Evolutionary conservation across 225 moss, liverwort and hornwort genomes (phyloP).

Genomic region (Sphagnum contortum): DNA sequence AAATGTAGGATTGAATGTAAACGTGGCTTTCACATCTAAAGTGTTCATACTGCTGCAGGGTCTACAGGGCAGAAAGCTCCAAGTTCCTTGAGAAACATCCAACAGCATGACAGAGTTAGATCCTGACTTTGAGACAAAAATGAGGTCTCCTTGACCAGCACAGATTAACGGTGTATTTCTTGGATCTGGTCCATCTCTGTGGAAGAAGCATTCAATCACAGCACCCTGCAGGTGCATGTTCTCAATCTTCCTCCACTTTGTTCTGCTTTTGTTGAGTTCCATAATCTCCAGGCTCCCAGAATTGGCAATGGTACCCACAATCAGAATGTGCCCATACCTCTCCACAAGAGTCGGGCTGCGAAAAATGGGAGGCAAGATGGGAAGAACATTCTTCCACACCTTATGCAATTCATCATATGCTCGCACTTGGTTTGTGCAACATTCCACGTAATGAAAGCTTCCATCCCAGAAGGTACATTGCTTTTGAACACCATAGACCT

Average conservation of each 20-base stretch:
- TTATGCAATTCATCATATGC: slow-evolving; percentile 28
- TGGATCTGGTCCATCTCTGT: slow-evolving; percentile 22
- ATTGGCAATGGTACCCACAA: slow-evolving; percentile 29
- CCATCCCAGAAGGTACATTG: slow-evolving; percentile 45
- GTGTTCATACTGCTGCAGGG: slow-evolving; percentile 6
- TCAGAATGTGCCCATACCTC: slow-evolving; percentile 18
- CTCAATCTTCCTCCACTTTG: slow-evolving; percentile 30
- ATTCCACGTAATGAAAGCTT: slow-evolving; percentile 39
- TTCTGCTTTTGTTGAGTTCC: slow-evolving; percentile 20
- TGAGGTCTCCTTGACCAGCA: slow-evolving; percentile 22
- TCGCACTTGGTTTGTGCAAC: slow-evolving; percentile 33
- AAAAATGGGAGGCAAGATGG: slow-evolving; percentile 25
- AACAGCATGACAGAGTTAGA: slow-evolving; percentile 15
- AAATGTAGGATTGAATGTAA: slow-evolving; percentile 33
- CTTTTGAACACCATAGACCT: slow-evolving; percentile 38
- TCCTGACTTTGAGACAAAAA: slow-evolving; percentile 26
- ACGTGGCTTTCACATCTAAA: slow-evolving; percentile 19
- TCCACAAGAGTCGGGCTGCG: slow-evolving; percentile 35
- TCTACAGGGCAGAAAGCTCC: slow-evolving; percentile 23
- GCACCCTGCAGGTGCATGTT: slow-evolving; percentile 8
- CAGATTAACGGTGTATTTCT: slow-evolving; percentile 38
- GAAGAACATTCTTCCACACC: slow-evolving; percentile 32
- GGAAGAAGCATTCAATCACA: slow-evolving; percentile 25
- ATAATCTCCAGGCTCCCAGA: slow-evolving; percentile 22
- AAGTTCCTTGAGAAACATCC: slow-evolving; percentile 19